A percentile compares a stretch with the other conserved stretches of the same genome.
Conservation (phyloP, 805 yeast genomes). For the Groenewaldozyma salmanticensis region DNA sequence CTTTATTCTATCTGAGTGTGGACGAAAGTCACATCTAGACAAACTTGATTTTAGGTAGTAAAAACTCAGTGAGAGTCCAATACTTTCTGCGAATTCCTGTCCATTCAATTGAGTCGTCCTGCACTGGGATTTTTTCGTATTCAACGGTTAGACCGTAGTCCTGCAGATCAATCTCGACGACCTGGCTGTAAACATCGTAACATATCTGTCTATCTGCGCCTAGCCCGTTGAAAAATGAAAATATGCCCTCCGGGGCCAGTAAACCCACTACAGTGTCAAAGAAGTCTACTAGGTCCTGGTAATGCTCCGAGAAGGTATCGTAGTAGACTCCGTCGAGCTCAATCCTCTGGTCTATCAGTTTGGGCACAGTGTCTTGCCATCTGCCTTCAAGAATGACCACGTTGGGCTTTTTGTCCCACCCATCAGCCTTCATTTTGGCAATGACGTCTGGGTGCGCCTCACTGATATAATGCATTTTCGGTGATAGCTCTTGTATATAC, state of each 20-base stretch:
- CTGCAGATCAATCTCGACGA: conserved; percentile 68
- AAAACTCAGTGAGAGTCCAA: conserved; percentile 25
- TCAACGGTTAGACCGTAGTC: conserved; percentile 67
- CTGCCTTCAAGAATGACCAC: conserved; percentile 78
- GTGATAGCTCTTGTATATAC: conserved; percentile 51
- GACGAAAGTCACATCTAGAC: conserved; percentile 1
- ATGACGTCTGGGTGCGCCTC: conserved; percentile 95
- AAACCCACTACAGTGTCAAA: conserved; percentile 77
- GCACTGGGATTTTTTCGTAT: conserved; percentile 32
- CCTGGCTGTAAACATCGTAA: conserved; percentile 75
- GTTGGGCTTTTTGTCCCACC: conserved; percentile 69
- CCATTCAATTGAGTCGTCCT: conserved; percentile 24
- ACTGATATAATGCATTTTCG: conserved; percentile 71
- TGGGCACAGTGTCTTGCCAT: conserved; percentile 80
- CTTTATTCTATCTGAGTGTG: too few species aligned
- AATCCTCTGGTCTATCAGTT: conserved; percentile 51
- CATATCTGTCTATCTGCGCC: conserved; percentile 70
- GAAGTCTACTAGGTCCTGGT: conserved; percentile 76
- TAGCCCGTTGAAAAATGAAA: conserved; percentile 86
- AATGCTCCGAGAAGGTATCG: conserved; percentile 90
- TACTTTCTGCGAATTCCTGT: conserved; percentile 25
- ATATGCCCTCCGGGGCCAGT: conserved; percentile 70
- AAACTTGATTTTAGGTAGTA: conserved; percentile 21
- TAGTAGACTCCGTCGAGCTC: conserved; percentile 87
- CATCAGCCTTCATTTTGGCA: conserved; percentile 53